These are phyloP conservation scores for Euphrasia arctica DNA, from an alignment of 305 asterid genomes.

Conservation along the genomic window DNA sequence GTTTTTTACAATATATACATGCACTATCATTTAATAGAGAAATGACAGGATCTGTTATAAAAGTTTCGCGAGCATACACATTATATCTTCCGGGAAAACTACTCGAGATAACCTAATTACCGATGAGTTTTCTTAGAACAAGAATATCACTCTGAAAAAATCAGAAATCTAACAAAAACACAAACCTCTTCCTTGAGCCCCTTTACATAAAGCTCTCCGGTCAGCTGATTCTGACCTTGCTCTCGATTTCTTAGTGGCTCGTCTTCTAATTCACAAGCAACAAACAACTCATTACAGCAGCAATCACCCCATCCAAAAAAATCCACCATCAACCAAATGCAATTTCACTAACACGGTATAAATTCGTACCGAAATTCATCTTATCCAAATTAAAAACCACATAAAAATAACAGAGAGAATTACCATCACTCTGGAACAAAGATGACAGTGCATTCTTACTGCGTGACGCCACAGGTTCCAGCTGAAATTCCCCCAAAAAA, in stretches of 20 bases:
- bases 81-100: neutral
- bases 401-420: slow-evolving; percentile 2
- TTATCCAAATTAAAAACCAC: neutral
- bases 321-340: slow-evolving; percentile 3
- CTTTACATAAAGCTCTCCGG: slow-evolving; percentile 30
- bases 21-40: neutral
- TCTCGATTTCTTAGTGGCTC: slow-evolving; percentile 32
- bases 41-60: neutral
- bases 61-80: neutral
- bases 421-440: slow-evolving; percentile 61
- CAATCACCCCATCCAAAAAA: slow-evolving; percentile 14
- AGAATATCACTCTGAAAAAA: neutral
- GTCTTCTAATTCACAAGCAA: slow-evolving; percentile 29
- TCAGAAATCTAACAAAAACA: slow-evolving; percentile 5
- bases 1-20: neutral
- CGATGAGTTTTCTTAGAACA: slow-evolving; percentile 3
- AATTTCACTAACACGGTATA: neutral
- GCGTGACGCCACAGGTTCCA: slow-evolving; percentile 49
- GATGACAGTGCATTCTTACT: slow-evolving; percentile 62
- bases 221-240: slow-evolving; percentile 32
- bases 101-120: slow-evolving; percentile 11
- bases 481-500: slow-evolving; percentile 15
- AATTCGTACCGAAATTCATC: neutral
- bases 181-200: slow-evolving; percentile 63
- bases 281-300: slow-evolving; percentile 4